Evolutionary conservation across 306 rosid genomes (phyloP), one percentile per base, ranked within the genome.

Genomic region (Medicago truncatula): DNA sequence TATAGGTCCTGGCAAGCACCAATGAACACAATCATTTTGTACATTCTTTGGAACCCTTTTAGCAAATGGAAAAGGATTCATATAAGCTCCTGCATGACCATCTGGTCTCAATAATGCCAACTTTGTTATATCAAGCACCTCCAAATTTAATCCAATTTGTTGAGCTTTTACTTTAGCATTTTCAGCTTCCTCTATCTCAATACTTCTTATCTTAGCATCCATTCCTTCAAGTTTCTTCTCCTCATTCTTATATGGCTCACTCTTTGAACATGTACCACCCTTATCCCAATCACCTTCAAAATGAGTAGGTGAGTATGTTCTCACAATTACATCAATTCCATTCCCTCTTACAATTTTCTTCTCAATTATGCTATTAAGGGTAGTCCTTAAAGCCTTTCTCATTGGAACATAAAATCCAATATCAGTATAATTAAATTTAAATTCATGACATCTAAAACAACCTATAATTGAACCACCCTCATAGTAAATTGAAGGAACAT

Each of bases 1-100:
- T 5, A 90, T 63, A 36, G 96, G 88, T 7, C 96, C 94, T 0
- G 96, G 98, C 80, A 92, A 80, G 58, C 96, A 92, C 98, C 98
- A 92, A 83, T 92, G 98, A 28, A 87, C 87, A 73, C 96, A 92
- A 70, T 92, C 97, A 57, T 57, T 57, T 21, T 57, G 63, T 21
- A 57, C 63, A 21, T 21, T 0, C 6, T 57, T 57, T 1, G n/a
- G 34, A 57, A 21, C 3, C 0, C 63, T 15, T 4, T 57, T 21
- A 0, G n/a, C 36, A 21, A 57, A 57, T 10, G 63, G 38, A 57
- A 10, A 10, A 21, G n/a, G n/a, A 18, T 54, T 54, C 14, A 9
- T 54, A 54, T 54, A 54, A 9, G 31, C 61, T 18, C 61, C 61
- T 18, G 31, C 14, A 54, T 54, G 61, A 18, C 61, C 61, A 17